Percentiles rank a stretch among this genome's conserved stretches.
These are phyloP conservation scores for Candida sithepensis DNA, from an alignment of 805 yeast species.

Conservation along the genomic window DNA sequence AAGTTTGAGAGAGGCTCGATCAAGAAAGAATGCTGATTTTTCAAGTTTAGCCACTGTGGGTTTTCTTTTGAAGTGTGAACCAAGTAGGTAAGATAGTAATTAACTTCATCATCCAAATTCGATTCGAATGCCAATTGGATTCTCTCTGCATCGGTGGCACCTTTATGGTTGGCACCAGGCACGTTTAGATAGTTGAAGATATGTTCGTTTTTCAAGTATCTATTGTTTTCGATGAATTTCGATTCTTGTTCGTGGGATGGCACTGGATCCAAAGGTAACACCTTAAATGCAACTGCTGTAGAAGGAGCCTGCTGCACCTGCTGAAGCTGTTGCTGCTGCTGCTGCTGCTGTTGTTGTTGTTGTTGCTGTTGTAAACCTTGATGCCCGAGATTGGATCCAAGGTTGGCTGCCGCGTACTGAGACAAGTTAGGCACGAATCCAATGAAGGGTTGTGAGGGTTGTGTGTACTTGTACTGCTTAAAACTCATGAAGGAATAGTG, in stretches of 20 bases:
- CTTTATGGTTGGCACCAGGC: slow-evolving; percentile 40
- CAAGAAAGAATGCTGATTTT: slow-evolving; percentile 36
- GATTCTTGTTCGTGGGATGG: slow-evolving; percentile 33
- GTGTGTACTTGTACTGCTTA: background rate
- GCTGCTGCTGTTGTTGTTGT: background rate
- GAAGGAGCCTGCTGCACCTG: background rate
- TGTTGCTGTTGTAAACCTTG: no score
- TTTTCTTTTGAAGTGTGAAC: slow-evolving; percentile 39
- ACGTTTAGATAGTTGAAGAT: slow-evolving; percentile 28
- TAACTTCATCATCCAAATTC: slow-evolving; percentile 62
- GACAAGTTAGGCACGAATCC: background rate
- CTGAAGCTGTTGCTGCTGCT: background rate
- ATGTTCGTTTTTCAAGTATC: slow-evolving; percentile 29
- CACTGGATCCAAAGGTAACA: slow-evolving; percentile 31
- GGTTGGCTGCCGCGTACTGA: background rate
- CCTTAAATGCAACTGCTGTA: slow-evolving; percentile 8
- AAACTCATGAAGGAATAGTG: background rate
- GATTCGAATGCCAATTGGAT: slow-evolving; percentile 67
- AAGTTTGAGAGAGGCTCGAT: slow-evolving; percentile 31
- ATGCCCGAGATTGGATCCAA: no score
- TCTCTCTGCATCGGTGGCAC: slow-evolving; percentile 61
- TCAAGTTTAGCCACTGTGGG: slow-evolving; percentile 39
- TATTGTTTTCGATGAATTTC: slow-evolving; percentile 28
- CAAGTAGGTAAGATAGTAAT: slow-evolving; percentile 64
- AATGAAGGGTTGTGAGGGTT: background rate